Evolutionary conservation across 192 early-diverging fungal species (phyloP).

Genomic region (Backusella sp.): DNA sequence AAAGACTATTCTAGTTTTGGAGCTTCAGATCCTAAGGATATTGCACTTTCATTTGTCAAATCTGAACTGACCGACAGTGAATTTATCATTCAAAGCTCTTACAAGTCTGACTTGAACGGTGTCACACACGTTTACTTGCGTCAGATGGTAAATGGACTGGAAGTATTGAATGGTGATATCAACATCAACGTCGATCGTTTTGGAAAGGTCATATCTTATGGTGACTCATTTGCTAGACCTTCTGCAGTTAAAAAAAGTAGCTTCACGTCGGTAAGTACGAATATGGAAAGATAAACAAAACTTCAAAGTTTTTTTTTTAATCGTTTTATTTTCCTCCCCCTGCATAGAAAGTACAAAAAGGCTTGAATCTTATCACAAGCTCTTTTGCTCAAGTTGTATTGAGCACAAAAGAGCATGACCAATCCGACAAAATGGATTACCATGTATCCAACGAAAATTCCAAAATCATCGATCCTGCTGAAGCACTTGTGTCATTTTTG

Average conservation of each 20-base stretch:
- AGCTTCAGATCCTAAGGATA: constrained; percentile 31
- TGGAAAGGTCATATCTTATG: constrained; percentile 71
- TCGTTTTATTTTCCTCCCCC: neutral
- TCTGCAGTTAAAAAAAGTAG: neutral
- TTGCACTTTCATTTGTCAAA: constrained; percentile 50
- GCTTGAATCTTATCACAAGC: constrained; percentile 1
- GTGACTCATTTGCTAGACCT: constrained; percentile 59
- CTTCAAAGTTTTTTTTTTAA: neutral
- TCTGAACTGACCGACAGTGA: constrained; percentile 38
- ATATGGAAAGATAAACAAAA: neutral
- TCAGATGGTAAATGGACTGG: constrained; percentile 67
- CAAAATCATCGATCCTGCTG: constrained; percentile 54
- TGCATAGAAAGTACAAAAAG: constrained; percentile 8
- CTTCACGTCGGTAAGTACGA: constrained; percentile 1
- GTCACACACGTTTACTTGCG: constrained; percentile 85
- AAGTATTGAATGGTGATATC: constrained; percentile 81
- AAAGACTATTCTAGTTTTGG: neutral
- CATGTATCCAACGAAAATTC: neutral
- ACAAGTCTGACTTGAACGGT: constrained; percentile 67
- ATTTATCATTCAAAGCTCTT: constrained; percentile 64
- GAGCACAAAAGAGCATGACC: neutral
- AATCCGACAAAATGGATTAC: neutral
- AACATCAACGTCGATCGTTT: constrained; percentile 74
- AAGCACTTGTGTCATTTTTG: constrained; percentile 65
- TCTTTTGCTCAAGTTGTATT: constrained; percentile 11